phyloP scores from a whole-genome alignment of 257 asterid species.

The Jacaranda mimosifolia region DNA sequence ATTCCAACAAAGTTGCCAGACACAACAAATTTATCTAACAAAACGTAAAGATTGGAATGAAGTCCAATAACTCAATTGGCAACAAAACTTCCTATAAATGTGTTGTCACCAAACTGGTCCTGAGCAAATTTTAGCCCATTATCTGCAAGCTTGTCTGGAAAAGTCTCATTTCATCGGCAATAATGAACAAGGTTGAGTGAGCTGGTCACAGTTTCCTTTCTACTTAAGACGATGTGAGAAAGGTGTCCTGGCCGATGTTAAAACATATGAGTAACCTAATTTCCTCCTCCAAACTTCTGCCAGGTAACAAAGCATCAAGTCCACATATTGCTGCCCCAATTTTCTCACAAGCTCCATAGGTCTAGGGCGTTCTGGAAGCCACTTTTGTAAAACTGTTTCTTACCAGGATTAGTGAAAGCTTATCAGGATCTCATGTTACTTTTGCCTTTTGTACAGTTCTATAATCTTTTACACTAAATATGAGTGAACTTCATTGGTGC shows the following conservation, averaged over 20 bases:
- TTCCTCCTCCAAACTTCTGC: neutral
- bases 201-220: constrained; percentile 5
- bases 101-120: constrained; percentile 1
- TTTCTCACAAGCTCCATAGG: constrained; percentile 1
- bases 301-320: constrained; percentile 2
- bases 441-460: neutral
- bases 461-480: neutral
- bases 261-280: neutral
- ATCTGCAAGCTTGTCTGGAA: constrained; percentile 8
- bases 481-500: neutral
- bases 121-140: neutral
- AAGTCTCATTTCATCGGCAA: neutral
- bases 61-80: neutral
- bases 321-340: neutral
- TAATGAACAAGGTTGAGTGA: constrained; percentile 4
- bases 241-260: neutral
- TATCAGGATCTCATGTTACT: too few relatives aligned
- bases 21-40: constrained; percentile 11
- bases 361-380: neutral
- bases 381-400: neutral
- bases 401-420: neutral
- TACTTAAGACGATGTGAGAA: neutral
- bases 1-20: constrained; percentile 6
- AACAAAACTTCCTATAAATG: neutral
- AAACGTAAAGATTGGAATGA: neutral